Conservation (phyloP, 1,284 basidiomycete genomes). For the Cryptococcus jaspeensis region DNA sequence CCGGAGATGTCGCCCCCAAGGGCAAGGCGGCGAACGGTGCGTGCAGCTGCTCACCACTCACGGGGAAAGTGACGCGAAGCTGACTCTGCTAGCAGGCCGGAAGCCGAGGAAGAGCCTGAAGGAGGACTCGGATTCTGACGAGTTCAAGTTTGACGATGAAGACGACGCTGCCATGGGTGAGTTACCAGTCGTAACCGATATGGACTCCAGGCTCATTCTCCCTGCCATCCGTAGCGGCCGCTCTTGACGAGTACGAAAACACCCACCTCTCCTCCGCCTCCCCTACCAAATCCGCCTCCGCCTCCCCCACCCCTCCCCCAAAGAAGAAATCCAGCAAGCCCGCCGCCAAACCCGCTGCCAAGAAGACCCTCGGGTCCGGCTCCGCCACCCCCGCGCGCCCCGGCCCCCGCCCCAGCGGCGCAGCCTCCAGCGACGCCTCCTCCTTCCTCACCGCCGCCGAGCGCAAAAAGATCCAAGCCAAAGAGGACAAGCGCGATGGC, state of each 20-base stretch:
- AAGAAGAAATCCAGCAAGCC: conserved; percentile 18
- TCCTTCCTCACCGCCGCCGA: conserved; percentile 76
- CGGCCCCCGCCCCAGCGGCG: conserved; percentile 11
- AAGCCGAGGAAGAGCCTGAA: conserved; percentile 45
- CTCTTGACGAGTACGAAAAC: conserved; percentile 41
- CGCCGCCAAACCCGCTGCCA: conserved; percentile 21
- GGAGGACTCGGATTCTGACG: conserved; percentile 41
- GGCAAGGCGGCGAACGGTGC: conserved; percentile 4
- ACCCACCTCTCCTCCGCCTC: conserved; percentile 31
- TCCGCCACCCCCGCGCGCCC: conserved; percentile 15
- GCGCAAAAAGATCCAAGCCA: conserved; percentile 69
- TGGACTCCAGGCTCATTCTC: neutral
- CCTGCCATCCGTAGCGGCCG: conserved; percentile 26
- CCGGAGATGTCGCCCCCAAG: conserved; percentile 17
- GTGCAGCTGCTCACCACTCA: neutral
- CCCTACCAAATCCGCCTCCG: conserved; percentile 30
- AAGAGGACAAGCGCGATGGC: conserved; percentile 73
- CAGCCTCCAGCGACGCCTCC: conserved; percentile 32
- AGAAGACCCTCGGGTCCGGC: conserved; percentile 16
- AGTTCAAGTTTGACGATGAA: conserved; percentile 43
- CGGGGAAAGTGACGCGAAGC: neutral
- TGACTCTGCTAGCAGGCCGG: conserved; percentile 8
- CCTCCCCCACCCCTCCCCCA: conserved; percentile 36
- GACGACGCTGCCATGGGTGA: conserved; percentile 46
- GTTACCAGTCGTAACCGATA: too few species aligned